Evolutionary conservation across 2,329 filamentous ascomycete species (phyloP), one percentile per base, ranked within the genome.

Genomic region (Phaeophleospora eucalypticola): DNA sequence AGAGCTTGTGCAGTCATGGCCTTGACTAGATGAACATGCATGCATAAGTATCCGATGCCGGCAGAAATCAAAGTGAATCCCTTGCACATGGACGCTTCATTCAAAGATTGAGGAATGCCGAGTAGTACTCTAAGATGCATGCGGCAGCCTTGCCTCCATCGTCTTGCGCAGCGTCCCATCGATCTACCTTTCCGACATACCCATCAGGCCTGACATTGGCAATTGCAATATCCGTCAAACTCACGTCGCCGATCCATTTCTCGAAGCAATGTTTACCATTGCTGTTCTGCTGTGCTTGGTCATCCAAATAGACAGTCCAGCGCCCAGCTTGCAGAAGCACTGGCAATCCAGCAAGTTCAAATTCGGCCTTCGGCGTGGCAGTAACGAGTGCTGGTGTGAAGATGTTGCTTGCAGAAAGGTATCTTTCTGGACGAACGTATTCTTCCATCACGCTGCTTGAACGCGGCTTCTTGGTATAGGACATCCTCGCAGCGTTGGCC

Each of bases 301-400:
- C 75, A 59, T 89, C 85, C 0, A 87, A 71, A 61, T 89, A 89
- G 49, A 89, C 76, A 0, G 83, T 85, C 83, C 84, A 89, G 24
- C 77, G 74, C 63, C 82, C 84, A 46, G 80, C 74, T 57, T 83
- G 78, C 34, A 88, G 64, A 17, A 83, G 63, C 0, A 70, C 63
- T 0, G 84, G 84, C 14, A 89, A 68, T 57, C 86, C 78, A 2
- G 74, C 73, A 19, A 88, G 75, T 63, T 89, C 85, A 36, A 88
- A 74, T 2, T 78, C 72, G 3, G 70, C 68, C 63, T 85, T 84
- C 18, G 75, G 67, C 70, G 82, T 82, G 4, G 75, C 78, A 8
- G 84, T 89, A 37, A 90, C 81, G 7, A 86, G 65, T 1, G 75
- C 77, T 60, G 83, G 86, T 0, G 86, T 89, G 58, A 87, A 84